Conservation (phyloP, 257 asterid species). For the Scutellaria baicalensis region DNA sequence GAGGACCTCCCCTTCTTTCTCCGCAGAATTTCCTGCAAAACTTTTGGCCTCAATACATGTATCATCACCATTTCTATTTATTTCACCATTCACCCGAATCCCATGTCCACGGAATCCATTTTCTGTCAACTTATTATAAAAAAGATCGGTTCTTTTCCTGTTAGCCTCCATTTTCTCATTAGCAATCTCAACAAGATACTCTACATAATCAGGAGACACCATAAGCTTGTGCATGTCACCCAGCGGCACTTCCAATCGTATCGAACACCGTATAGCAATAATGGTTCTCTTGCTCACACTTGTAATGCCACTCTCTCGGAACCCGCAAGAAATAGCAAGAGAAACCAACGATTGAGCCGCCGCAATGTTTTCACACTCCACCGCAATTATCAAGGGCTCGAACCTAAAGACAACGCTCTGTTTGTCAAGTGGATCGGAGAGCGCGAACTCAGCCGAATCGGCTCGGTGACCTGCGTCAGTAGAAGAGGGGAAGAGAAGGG, state of each 20-base stretch:
- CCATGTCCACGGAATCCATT: conserved; percentile 36
- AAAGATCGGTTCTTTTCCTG: conserved; percentile 61
- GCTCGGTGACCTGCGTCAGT: neutral
- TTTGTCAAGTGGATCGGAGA: conserved; percentile 4
- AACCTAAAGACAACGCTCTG: conserved; percentile 57
- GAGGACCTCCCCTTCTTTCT: conserved; percentile 19
- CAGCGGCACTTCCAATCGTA: conserved; percentile 82
- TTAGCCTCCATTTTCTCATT: conserved; percentile 84
- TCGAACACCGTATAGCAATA: conserved; percentile 77
- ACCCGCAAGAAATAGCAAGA: conserved; percentile 74
- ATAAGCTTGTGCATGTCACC: conserved; percentile 51
- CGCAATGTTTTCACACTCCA: conserved; percentile 59
- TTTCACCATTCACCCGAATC: conserved; percentile 9
- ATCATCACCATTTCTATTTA: conserved; percentile 23
- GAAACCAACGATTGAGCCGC: conserved; percentile 73
- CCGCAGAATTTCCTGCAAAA: conserved; percentile 17
- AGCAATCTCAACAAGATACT: conserved; percentile 64
- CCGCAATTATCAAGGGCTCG: conserved; percentile 90
- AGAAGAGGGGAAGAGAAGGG: conserved; percentile 42
- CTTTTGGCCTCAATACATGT: conserved; percentile 5
- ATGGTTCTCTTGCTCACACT: conserved; percentile 72
- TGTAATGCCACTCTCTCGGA: conserved; percentile 96
- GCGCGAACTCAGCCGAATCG: neutral
- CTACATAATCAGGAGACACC: conserved; percentile 65
- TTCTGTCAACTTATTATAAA: conserved; percentile 37